These are phyloP conservation scores for Volvox carteri DNA, from an alignment of 163 green algal species.

Conservation along the genomic window DNA sequence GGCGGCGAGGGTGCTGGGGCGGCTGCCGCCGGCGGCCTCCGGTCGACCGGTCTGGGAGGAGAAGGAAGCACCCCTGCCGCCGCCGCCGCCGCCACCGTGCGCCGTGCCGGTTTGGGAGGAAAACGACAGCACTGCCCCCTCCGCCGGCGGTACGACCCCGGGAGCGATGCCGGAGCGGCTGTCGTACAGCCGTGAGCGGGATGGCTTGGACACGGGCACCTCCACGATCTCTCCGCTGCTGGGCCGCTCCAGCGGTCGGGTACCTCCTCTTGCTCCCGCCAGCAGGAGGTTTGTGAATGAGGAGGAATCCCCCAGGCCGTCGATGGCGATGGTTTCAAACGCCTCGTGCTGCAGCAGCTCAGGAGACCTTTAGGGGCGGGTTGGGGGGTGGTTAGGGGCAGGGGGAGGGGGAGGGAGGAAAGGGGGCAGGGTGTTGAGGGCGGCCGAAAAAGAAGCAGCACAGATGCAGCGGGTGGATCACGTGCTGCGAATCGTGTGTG, in stretches of 20 bases:
- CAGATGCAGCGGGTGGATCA: too few species aligned
- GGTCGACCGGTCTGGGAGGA: not conserved
- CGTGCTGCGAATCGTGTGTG: too few species aligned
- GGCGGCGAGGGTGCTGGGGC: not conserved
- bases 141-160: not conserved
- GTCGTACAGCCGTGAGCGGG: not conserved
- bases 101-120: not conserved
- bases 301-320: too few species aligned
- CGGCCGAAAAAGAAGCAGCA: too few species aligned
- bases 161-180: not conserved
- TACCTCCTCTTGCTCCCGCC: not conserved
- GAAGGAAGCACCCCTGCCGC: conserved; percentile 1
- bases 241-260: too few species aligned
- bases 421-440: not conserved
- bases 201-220: not conserved
- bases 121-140: not conserved
- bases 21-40: not conserved
- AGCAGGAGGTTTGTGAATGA: not conserved
- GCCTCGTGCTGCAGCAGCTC: conserved; percentile 41
- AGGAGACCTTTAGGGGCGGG: conserved; percentile 12
- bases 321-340: conserved; percentile 29
- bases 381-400: too few species aligned
- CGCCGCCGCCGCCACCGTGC: not conserved
- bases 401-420: not conserved
- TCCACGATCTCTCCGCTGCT: not conserved